Conservation (phyloP, 1,284 basidiomycete species). For the Leccinum pseudoinsigne region DNA sequence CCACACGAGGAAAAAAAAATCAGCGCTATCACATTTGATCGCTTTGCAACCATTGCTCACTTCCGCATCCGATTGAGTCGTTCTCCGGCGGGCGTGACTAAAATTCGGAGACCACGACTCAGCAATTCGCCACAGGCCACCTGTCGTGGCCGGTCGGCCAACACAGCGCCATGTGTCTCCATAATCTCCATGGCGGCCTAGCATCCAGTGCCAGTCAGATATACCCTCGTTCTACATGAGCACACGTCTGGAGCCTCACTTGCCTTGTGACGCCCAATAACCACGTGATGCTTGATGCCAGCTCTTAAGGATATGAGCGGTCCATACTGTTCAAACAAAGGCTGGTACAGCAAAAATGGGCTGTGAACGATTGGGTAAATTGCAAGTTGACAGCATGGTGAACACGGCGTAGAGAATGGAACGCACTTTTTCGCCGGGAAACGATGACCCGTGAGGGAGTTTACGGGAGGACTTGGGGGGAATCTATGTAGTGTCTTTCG, state of each 20-base stretch:
- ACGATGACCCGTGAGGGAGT: constrained; percentile 7
- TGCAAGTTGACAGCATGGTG: background rate
- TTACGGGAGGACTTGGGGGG: constrained; percentile 10
- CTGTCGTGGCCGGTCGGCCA: constrained; percentile 7
- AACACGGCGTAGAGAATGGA: background rate
- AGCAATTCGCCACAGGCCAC: constrained; percentile 8
- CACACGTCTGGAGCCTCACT: background rate
- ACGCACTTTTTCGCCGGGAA: constrained; percentile 9
- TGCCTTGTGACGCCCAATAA: constrained; percentile 15
- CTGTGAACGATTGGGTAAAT: background rate
- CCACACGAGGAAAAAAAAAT: background rate
- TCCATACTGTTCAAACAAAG: constrained; percentile 14
- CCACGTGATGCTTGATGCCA: constrained; percentile 1
- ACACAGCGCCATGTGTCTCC: constrained; percentile 8
- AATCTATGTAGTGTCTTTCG: background rate
- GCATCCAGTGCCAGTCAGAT: background rate
- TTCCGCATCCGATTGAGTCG: constrained; percentile 6
- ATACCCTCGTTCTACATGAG: no score
- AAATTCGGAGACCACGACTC: constrained; percentile 7
- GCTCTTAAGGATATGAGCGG: constrained; percentile 13
- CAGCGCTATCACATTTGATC: background rate
- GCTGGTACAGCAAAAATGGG: background rate
- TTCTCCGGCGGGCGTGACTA: constrained; percentile 1
- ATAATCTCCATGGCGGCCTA: constrained; percentile 17
- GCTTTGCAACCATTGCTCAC: background rate